phyloP scores from a whole-genome alignment of 2,329 filamentous ascomycete genomes.

The Sporothrix pseudoabietina region DNA sequence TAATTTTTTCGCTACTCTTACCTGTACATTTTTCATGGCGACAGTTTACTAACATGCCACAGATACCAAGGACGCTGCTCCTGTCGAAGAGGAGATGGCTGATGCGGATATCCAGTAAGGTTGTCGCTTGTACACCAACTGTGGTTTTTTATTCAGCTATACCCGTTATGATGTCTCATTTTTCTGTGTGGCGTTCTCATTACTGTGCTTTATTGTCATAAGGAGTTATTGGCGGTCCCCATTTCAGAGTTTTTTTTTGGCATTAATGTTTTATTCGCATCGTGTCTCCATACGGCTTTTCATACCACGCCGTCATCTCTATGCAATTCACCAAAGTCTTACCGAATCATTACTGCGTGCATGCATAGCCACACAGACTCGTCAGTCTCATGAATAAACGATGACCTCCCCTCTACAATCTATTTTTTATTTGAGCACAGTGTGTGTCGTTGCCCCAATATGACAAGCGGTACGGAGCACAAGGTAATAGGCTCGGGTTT shows the following conservation, averaged over 20 bases:
- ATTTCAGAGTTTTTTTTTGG: background rate
- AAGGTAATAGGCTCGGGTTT: background rate
- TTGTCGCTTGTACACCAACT: background rate
- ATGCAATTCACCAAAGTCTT: background rate
- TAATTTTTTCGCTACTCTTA: background rate
- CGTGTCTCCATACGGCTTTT: background rate
- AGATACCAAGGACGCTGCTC: background rate
- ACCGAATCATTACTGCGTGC: background rate
- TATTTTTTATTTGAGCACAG: too few species aligned
- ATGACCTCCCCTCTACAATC: background rate
- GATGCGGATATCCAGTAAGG: constrained; percentile 18
- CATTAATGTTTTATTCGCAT: background rate
- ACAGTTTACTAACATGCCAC: background rate
- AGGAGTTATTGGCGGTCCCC: background rate
- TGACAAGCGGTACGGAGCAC: too few species aligned
- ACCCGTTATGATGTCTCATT: background rate
- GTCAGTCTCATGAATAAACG: background rate
- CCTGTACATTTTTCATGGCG: background rate
- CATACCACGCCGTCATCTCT: background rate
- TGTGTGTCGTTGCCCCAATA: background rate
- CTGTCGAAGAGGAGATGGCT: constrained; percentile 15
- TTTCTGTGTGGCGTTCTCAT: background rate
- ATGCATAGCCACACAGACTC: background rate
- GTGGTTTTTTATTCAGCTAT: background rate
- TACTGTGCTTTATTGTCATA: background rate